These are phyloP conservation scores for Sporopachydermia lactativora DNA, from an alignment of 805 yeast species.

Conservation along the genomic window DNA sequence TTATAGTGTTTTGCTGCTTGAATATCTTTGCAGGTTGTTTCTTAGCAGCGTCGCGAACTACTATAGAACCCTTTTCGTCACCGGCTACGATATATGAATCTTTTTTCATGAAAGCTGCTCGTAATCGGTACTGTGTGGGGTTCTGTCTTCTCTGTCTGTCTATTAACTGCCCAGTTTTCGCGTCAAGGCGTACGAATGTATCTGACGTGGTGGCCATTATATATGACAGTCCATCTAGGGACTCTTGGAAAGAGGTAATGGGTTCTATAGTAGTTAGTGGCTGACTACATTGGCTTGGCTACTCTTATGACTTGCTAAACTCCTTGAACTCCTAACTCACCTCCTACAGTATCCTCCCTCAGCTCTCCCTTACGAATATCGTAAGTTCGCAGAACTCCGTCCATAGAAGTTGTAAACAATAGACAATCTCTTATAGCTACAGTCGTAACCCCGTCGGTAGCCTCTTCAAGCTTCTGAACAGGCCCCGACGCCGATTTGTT, in stretches of 20 bases:
- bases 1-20: too few relatives aligned
- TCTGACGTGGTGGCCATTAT: not conserved
- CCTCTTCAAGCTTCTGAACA: not conserved
- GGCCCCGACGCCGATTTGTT: not conserved
- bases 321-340: too few relatives aligned
- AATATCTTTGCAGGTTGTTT: too few relatives aligned
- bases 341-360: constrained; percentile 1
- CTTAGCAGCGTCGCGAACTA: not conserved
- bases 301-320: too few relatives aligned
- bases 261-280: too few relatives aligned
- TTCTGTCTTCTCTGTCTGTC: not conserved
- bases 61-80: not conserved
- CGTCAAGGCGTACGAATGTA: not conserved
- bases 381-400: not conserved
- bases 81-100: not conserved
- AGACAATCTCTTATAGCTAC: not conserved
- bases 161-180: not conserved
- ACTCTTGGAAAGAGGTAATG: not conserved
- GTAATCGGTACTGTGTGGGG: not conserved
- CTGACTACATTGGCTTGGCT: too few relatives aligned
- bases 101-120: not conserved
- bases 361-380: not conserved
- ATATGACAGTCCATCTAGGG: not conserved
- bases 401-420: not conserved
- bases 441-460: not conserved